Evolutionary conservation across 768 basidiomycete species (phyloP).

Genomic region (Lactarius quietus): DNA sequence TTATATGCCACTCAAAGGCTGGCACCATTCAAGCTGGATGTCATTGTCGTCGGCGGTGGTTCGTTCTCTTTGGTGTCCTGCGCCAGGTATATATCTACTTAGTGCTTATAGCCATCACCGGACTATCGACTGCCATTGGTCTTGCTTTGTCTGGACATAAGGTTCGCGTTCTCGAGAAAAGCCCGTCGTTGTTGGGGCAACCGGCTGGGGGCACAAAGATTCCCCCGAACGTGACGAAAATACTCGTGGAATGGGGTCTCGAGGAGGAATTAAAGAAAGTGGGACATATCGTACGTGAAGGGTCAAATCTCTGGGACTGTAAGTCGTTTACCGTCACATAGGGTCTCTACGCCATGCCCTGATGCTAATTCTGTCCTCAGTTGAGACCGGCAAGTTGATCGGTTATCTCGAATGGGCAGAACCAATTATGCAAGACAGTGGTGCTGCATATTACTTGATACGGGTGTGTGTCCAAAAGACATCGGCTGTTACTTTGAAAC

Average conservation of each 20-base stretch:
- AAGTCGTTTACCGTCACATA: background rate
- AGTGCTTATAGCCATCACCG: slow-evolving; percentile 17
- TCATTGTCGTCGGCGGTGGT: slow-evolving; percentile 26
- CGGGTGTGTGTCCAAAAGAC: slow-evolving; percentile 14
- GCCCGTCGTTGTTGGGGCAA: background rate
- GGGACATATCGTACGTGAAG: slow-evolving; percentile 7
- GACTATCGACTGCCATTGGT: slow-evolving; percentile 21
- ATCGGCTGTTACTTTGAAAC: background rate
- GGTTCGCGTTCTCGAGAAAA: slow-evolving; percentile 24
- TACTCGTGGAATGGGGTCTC: slow-evolving; percentile 25
- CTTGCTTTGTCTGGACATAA: slow-evolving; percentile 25
- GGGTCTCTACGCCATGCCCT: background rate
- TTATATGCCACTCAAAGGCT: background rate
- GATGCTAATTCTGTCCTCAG: background rate
- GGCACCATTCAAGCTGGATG: slow-evolving; percentile 17
- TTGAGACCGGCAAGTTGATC: slow-evolving; percentile 11
- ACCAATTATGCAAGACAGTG: slow-evolving; percentile 9
- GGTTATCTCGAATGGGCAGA: slow-evolving; percentile 19
- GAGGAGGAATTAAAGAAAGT: slow-evolving; percentile 16
- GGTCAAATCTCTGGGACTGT: slow-evolving; percentile 21
- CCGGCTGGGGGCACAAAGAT: slow-evolving; percentile 13
- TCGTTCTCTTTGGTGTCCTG: background rate
- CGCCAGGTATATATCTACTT: background rate
- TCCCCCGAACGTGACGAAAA: slow-evolving; percentile 24
- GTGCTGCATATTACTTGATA: slow-evolving; percentile 16